Evolutionary conservation across 257 asterid species (phyloP), one percentile per base, ranked within the genome.

Genomic region (Przewalskia tangutica): DNA sequence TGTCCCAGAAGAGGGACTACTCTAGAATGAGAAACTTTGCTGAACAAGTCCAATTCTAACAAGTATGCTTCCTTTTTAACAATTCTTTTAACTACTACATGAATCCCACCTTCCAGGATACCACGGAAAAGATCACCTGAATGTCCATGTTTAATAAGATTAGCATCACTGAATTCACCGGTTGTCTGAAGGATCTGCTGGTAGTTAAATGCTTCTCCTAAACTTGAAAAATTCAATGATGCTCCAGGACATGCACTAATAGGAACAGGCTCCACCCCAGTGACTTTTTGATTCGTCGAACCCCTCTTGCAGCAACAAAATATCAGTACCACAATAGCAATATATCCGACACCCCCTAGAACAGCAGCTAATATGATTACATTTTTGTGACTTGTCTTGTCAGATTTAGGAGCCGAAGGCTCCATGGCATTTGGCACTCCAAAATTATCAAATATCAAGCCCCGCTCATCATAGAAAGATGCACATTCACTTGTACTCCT

Each of bases 1-100:
- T 94, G 93, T 68, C 98, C 99, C 79, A 96, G 84, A 38, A 94
- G 89, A 60, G 95, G 95, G 36, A 96, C 97, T 58, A 96, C 83
- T 83, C 98, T 89, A 76, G 95, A 88, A 84, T 93, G 93, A 60
- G 95, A 93, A 77, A 93, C 84, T 87, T 88, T 92, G 87, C 90
- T 86, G 84, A 94, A 90, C 64, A 94, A 77, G 60, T 88, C 95
- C 88, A 96, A 84, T 78, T 95, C 98, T 50, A 80, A 83, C 88
- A 87, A 53, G 86, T 90, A 88, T 2, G 91, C 80, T 84, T 91
- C 98, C 88, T 85, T 91, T 85, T 89, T 94, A 9, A 80, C 92
- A 12, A 94, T 81, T 86, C 87, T 93, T 77, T 96, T 96, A 4
- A 96, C 89, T 36, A 94, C 92, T 12, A 93, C 90, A 56, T 88